A percentile compares a stretch with the other conserved stretches of the same genome.
These are phyloP conservation scores for Xylaria sp. DNA, from an alignment of 2,329 filamentous ascomycete genomes.

Conservation along the genomic window DNA sequence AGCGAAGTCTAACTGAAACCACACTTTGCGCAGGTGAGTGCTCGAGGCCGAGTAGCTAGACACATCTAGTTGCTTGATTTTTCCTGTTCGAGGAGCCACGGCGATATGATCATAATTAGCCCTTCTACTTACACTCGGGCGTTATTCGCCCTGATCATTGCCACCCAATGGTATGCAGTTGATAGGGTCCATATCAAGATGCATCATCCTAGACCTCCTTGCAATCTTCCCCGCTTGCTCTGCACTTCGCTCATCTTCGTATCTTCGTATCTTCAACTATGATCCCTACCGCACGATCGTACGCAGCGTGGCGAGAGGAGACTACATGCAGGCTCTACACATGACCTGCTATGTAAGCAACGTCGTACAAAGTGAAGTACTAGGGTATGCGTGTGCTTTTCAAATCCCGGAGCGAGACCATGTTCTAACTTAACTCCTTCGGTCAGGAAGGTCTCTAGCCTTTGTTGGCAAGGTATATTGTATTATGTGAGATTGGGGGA, in stretches of 20 bases:
- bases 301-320: too few species aligned
- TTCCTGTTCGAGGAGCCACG: neutral
- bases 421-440: neutral
- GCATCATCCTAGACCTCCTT: neutral
- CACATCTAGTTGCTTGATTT: neutral
- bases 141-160: neutral
- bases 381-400: neutral
- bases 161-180: neutral
- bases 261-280: too few species aligned
- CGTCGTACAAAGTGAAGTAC: too few species aligned
- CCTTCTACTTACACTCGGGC: neutral
- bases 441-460: neutral
- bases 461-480: neutral
- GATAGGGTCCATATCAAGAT: neutral
- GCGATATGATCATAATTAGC: neutral
- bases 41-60: neutral
- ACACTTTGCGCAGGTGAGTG: neutral
- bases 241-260: neutral
- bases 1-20: neutral
- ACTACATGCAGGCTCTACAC: too few species aligned
- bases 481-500: neutral
- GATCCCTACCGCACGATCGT: too few species aligned
- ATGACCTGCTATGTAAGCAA: too few species aligned
- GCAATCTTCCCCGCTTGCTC: neutral
- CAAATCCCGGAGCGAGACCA: conserved; percentile 4